A percentile compares a stretch with the other conserved stretches of the same genome.
These are phyloP conservation scores for Lepidopterella palustris DNA, from an alignment of 495 filamentous ascomycete species.

Conservation along the genomic window DNA sequence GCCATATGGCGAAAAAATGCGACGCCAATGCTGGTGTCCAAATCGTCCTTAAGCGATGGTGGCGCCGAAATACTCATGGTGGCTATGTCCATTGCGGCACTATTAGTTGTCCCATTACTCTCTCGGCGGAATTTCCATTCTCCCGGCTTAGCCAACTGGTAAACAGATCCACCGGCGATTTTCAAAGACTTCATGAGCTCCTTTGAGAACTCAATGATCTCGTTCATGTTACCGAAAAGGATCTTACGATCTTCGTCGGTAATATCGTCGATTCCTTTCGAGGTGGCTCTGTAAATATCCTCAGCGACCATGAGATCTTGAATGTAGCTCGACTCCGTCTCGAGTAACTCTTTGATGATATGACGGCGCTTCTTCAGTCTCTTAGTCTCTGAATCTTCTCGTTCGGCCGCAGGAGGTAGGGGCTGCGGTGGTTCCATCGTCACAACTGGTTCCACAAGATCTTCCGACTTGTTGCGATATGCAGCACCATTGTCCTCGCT, in stretches of 20 bases:
- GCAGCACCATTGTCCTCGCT: too few species aligned
- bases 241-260: slow-evolving; percentile 74
- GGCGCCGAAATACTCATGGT: slow-evolving; percentile 12
- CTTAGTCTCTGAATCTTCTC: slow-evolving; percentile 33
- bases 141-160: slow-evolving; percentile 53
- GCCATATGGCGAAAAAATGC: slow-evolving; percentile 67
- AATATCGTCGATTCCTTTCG: slow-evolving; percentile 71
- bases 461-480: slow-evolving; percentile 6
- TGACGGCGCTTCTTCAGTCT: slow-evolving; percentile 60
- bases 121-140: slow-evolving; percentile 52
- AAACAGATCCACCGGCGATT: slow-evolving; percentile 65
- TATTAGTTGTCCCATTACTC: slow-evolving; percentile 44
- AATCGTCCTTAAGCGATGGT: slow-evolving; percentile 41
- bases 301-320: slow-evolving; percentile 93
- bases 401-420: slow-evolving; percentile 24
- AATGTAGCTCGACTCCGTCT: slow-evolving; percentile 81
- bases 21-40: slow-evolving; percentile 66
- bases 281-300: slow-evolving; percentile 95
- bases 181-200: slow-evolving; percentile 72
- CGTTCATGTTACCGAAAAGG: slow-evolving; percentile 83
- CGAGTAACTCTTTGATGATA: slow-evolving; percentile 82
- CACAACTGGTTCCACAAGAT: background rate
- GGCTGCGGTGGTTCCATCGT: slow-evolving; percentile 2
- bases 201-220: slow-evolving; percentile 77
- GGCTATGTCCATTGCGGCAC: slow-evolving; percentile 37